phyloP scores from a whole-genome alignment of 495 filamentous ascomycete species.

The Penicillium bialowiezense region DNA sequence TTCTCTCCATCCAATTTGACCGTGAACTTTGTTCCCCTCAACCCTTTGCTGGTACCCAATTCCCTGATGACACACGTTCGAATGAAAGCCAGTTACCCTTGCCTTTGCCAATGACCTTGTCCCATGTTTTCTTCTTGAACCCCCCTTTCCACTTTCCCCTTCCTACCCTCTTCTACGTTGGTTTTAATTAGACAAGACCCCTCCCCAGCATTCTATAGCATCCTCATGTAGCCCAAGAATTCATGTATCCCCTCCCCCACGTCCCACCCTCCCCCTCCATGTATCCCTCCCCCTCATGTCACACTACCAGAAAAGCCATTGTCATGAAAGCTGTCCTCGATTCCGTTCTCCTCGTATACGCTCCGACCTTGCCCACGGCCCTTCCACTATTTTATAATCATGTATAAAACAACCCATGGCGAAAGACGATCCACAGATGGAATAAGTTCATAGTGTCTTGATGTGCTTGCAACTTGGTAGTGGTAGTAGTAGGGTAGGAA shows the following conservation, averaged over 20 bases:
- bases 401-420: slow-evolving; percentile 31
- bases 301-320: slow-evolving; percentile 27
- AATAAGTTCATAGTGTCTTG: slow-evolving; percentile 1
- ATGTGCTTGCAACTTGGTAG: neutral
- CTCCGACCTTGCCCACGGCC: slow-evolving; percentile 12
- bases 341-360: slow-evolving; percentile 31
- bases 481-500: neutral
- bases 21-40: slow-evolving; percentile 6
- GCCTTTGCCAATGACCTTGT: slow-evolving; percentile 29
- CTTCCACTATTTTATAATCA: slow-evolving; percentile 9
- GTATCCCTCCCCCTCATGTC: slow-evolving; percentile 22
- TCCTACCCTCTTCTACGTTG: slow-evolving; percentile 23
- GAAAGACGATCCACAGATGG: neutral
- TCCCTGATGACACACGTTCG: slow-evolving; percentile 22
- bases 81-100: slow-evolving; percentile 24
- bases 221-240: slow-evolving; percentile 51
- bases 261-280: slow-evolving; percentile 15
- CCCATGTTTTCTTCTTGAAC: slow-evolving; percentile 21
- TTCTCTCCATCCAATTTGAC: slow-evolving; percentile 10
- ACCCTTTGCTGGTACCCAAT: slow-evolving; percentile 11
- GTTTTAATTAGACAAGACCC: slow-evolving; percentile 48
- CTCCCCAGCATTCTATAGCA: slow-evolving; percentile 26
- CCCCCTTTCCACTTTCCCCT: slow-evolving; percentile 16
- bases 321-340: slow-evolving; percentile 31
- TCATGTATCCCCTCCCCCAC: slow-evolving; percentile 41